These are phyloP conservation scores for Daldinia concentrica DNA, from an alignment of 495 filamentous ascomycete genomes.

Conservation along the genomic window DNA sequence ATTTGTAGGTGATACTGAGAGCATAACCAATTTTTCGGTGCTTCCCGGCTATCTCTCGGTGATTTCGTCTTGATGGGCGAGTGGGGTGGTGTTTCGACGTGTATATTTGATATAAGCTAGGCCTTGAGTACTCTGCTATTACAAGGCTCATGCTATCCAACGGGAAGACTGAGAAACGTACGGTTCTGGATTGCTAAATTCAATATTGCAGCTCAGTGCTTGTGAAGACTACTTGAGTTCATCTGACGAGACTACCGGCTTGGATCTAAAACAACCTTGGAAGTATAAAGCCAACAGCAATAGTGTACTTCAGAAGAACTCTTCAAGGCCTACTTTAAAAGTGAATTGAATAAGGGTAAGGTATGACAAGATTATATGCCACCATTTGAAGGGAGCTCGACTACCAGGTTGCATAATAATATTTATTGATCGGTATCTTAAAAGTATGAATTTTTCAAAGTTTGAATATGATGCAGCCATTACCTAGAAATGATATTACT, in stretches of 20 bases:
- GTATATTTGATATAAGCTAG: not conserved
- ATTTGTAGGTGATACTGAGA: constrained; percentile 11
- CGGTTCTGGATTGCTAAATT: not conserved
- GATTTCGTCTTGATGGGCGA: not conserved
- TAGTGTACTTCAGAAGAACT: not conserved
- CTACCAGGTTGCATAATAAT: too few species aligned
- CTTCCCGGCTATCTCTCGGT: not conserved
- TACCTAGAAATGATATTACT: not conserved
- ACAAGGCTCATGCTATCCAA: not conserved
- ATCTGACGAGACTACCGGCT: not conserved
- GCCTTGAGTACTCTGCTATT: too few species aligned
- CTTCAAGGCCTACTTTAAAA: too few species aligned
- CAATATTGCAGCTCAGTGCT: not conserved
- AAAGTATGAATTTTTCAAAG: too few species aligned
- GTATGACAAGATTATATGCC: too few species aligned
- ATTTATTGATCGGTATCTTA: too few species aligned
- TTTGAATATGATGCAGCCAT: too few species aligned
- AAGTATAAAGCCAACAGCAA: not conserved
- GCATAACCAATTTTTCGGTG: constrained; percentile 20
- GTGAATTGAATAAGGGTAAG: too few species aligned
- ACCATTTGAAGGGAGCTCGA: too few species aligned
- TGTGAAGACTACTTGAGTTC: not conserved
- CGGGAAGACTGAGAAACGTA: not conserved
- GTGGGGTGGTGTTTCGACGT: not conserved
- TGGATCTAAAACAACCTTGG: not conserved